Evolutionary conservation across 805 yeast genomes (phyloP).

Genomic region (Groenewaldozyma tartarivorans): DNA sequence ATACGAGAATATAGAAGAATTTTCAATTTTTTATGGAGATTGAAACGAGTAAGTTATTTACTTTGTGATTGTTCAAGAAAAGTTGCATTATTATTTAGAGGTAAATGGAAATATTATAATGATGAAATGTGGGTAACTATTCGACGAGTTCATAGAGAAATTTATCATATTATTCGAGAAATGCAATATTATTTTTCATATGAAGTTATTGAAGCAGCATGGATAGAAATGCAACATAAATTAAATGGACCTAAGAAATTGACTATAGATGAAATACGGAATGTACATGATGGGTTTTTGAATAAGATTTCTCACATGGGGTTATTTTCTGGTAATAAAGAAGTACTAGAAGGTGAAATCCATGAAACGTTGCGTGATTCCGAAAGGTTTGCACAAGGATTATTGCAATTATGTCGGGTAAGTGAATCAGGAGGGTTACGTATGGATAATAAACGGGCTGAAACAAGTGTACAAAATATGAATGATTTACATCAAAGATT

Average conservation of each 20-base stretch:
- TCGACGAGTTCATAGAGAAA: slow-evolving; percentile 18
- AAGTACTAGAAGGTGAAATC: slow-evolving; percentile 20
- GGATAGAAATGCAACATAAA: slow-evolving; percentile 23
- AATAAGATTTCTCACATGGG: slow-evolving; percentile 24
- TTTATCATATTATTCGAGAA: slow-evolving; percentile 27
- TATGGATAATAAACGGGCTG: slow-evolving; percentile 12
- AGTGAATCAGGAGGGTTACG: not conserved
- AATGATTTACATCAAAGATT: slow-evolving; percentile 14
- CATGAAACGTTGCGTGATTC: slow-evolving; percentile 25
- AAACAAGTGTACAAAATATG: slow-evolving; percentile 12
- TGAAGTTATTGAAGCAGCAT: slow-evolving; percentile 30
- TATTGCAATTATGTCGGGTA: not conserved
- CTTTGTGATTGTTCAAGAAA: slow-evolving; percentile 42
- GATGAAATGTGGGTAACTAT: not conserved
- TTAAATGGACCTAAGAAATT: slow-evolving; percentile 15
- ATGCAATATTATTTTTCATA: slow-evolving; percentile 29
- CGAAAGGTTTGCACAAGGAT: slow-evolving; percentile 18
- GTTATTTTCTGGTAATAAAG: slow-evolving; percentile 22
- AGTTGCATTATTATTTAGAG: slow-evolving; percentile 21
- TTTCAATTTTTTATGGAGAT: slow-evolving; percentile 78
- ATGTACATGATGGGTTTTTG: slow-evolving; percentile 26
- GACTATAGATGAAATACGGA: slow-evolving; percentile 28
- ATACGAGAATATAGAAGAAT: slow-evolving; percentile 55
- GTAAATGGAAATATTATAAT: slow-evolving; percentile 17
- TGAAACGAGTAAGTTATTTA: slow-evolving; percentile 51